Conservation (phyloP, 257 asterid genomes). For the Plantago ovata region DNA sequence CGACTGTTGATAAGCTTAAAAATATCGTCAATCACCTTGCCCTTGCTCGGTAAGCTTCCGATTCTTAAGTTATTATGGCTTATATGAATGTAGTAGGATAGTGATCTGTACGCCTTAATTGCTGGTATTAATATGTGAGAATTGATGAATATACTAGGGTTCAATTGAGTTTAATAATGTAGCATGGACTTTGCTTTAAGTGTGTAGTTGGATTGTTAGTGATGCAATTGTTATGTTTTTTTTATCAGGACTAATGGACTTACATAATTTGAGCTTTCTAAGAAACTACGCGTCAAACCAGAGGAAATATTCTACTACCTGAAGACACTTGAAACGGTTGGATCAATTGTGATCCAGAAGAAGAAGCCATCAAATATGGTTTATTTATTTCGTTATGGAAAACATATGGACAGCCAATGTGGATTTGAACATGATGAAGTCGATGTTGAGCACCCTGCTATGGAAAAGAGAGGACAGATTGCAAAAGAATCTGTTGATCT, state of each 20-base stretch:
- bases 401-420: constrained; percentile 68
- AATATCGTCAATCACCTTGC: constrained; percentile 78
- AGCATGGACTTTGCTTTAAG: too few species aligned
- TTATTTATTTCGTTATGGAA: constrained; percentile 69
- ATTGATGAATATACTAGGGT: too few species aligned
- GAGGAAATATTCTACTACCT: constrained; percentile 63
- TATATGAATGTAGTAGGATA: too few species aligned
- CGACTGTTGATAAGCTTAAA: too few species aligned
- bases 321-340: constrained; percentile 75
- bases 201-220: too few species aligned
- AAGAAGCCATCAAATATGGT: constrained; percentile 76
- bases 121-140: too few species aligned
- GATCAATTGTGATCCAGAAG: constrained; percentile 65
- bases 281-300: constrained; percentile 56
- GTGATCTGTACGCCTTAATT: too few species aligned
- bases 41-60: constrained; percentile 54
- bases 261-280: constrained; percentile 78
- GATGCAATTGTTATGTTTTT: constrained; percentile 20
- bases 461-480: constrained; percentile 58
- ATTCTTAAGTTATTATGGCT: too few species aligned
- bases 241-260: constrained; percentile 78
- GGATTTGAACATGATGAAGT: constrained; percentile 37
- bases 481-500: constrained; percentile 83
- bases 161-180: too few species aligned
- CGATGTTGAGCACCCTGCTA: constrained; percentile 41